A percentile compares a stretch with the other conserved stretches of the same genome.
These are phyloP conservation scores for Sporisorium exsertum DNA, from an alignment of 1,284 basidiomycete species.

Conservation along the genomic window DNA sequence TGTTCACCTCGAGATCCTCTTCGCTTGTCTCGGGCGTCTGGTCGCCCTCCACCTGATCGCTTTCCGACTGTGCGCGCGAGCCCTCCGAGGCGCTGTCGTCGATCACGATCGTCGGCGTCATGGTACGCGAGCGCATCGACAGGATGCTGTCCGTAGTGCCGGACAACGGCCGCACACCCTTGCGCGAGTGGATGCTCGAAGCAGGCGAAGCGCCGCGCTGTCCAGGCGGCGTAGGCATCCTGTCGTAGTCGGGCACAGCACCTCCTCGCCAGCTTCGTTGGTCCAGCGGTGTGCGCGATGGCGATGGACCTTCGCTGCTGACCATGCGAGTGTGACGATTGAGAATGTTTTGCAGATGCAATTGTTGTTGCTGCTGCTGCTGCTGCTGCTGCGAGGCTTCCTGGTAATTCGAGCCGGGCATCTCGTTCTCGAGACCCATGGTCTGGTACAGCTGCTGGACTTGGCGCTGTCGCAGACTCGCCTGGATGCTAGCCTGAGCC, in stretches of 20 bases:
- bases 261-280: conserved; percentile 50
- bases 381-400: conserved; percentile 29
- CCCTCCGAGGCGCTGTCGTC: conserved; percentile 60
- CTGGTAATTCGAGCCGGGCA: conserved; percentile 9
- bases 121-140: conserved; percentile 51
- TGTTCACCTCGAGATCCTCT: conserved; percentile 52
- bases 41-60: conserved; percentile 45
- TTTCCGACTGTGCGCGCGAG: conserved; percentile 40
- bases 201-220: conserved; percentile 35
- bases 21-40: conserved; percentile 65
- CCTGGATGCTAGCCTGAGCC: conserved; percentile 60
- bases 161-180: conserved; percentile 28
- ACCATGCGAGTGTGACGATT: conserved; percentile 42
- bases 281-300: conserved; percentile 27
- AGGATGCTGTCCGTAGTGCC: conserved; percentile 47
- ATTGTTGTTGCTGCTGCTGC: conserved; percentile 39
- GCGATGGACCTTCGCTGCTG: conserved; percentile 34
- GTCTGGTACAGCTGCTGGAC: conserved; percentile 55
- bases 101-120: conserved; percentile 59
- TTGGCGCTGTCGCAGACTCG: conserved; percentile 59
- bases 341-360: conserved; percentile 44
- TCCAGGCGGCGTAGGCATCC: conserved; percentile 35
- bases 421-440: conserved; percentile 40
- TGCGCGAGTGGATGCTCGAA: conserved; percentile 38
- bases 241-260: conserved; percentile 11